A percentile compares a stretch with the other conserved stretches of the same genome.
Conservation (phyloP, 345 rosid genomes). For the Hirschfeldia incana region DNA sequence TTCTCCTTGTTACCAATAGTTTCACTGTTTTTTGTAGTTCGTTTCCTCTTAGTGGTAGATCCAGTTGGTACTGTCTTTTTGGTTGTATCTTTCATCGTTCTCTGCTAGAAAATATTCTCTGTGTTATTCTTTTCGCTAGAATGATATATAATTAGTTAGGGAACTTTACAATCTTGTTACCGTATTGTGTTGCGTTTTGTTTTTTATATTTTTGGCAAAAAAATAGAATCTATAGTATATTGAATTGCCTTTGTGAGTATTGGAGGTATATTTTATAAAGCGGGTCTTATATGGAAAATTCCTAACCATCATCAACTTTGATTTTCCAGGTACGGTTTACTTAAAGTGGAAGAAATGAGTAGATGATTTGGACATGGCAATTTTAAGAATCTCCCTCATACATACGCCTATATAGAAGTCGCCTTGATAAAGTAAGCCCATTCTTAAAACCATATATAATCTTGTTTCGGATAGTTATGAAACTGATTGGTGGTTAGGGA, state of each 20-base stretch:
- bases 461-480: neutral
- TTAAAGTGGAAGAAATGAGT: neutral
- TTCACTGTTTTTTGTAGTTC: neutral
- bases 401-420: neutral
- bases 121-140: no score
- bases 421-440: neutral
- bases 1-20: neutral
- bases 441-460: neutral
- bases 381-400: neutral
- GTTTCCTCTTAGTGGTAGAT: neutral
- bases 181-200: no score
- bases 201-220: no score
- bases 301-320: neutral
- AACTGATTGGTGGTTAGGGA: neutral
- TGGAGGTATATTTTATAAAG: neutral
- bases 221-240: neutral
- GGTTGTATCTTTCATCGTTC: neutral
- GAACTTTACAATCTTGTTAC: no score
- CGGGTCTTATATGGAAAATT: no score
- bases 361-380: neutral
- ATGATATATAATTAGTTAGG: no score
- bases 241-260: neutral
- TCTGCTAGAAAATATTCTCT: neutral
- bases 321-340: neutral
- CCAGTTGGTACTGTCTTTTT: neutral